These are phyloP conservation scores for Dendrocalamus sinicus DNA, from an alignment of 176 grass and related monocot genomes.

Conservation along the genomic window DNA sequence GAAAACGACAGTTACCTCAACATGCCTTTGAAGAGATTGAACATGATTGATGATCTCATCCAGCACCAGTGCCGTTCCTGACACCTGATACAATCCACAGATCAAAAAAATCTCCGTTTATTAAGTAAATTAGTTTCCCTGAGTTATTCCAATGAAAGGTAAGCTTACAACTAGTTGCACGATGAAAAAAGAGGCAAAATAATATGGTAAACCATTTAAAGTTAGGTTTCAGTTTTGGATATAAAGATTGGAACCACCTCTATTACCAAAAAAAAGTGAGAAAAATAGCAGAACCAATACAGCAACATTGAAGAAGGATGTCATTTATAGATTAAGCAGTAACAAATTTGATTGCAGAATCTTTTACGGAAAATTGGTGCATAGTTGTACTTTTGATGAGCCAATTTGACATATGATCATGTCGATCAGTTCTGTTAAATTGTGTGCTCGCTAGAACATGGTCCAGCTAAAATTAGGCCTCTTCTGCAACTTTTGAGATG, in stretches of 20 bases:
- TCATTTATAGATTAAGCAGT: not conserved
- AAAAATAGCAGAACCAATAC: not conserved
- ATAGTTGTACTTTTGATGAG: not conserved
- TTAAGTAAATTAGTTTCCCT: not conserved
- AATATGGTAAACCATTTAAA: not conserved
- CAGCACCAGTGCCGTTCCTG: slow-evolving; percentile 84
- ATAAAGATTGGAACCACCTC: not conserved
- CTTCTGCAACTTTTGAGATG: not conserved
- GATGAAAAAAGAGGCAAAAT: not conserved
- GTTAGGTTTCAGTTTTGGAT: not conserved
- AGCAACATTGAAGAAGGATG: not conserved
- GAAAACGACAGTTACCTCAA: slow-evolving; percentile 65
- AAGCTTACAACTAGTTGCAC: not conserved
- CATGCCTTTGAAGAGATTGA: slow-evolving; percentile 91
- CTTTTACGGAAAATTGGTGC: not conserved
- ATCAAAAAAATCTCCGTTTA: not conserved
- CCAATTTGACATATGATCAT: not conserved
- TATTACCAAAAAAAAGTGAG: not conserved
- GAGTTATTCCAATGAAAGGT: not conserved
- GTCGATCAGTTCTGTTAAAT: not conserved
- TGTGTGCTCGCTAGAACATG: not conserved
- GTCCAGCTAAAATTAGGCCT: not conserved
- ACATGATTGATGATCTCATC: slow-evolving; percentile 99
- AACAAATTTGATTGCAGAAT: not conserved
- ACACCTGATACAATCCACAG: slow-evolving; percentile 60